Evolutionary conservation across 129 eudicot genomes (phyloP).

Genomic region (Gnaphalium uliginosum): DNA sequence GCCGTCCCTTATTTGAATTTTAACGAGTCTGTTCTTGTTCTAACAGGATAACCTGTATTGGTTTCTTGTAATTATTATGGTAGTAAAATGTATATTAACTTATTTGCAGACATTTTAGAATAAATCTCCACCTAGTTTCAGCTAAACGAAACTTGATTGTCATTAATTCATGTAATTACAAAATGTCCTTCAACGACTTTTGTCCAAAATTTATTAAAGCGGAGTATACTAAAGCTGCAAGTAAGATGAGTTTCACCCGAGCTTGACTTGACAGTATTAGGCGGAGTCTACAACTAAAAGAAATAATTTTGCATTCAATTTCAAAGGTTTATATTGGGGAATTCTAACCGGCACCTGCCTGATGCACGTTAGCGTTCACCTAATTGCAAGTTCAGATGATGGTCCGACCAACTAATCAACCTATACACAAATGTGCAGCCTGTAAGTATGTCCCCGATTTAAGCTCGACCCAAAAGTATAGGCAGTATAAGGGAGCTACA

Average conservation of each 20-base stretch:
- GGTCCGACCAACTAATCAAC: too few species aligned
- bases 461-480: neutral
- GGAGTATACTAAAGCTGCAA: neutral
- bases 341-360: too few species aligned
- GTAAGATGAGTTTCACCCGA: neutral
- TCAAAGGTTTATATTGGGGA: too few species aligned
- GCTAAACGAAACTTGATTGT: constrained; percentile 10
- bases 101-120: constrained; percentile 25
- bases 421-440: too few species aligned
- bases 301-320: too few species aligned
- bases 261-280: neutral
- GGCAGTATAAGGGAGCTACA: neutral
- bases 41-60: constrained; percentile 35
- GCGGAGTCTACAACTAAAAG: neutral
- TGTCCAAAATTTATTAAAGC: neutral
- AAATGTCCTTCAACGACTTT: neutral
- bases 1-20: neutral
- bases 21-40: constrained; percentile 10
- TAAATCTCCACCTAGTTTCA: constrained; percentile 25
- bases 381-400: too few species aligned
- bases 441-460: too few species aligned
- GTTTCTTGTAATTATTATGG: constrained; percentile 34
- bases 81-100: constrained; percentile 32
- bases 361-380: too few species aligned
- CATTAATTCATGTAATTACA: neutral